Conservation (phyloP, 495 filamentous ascomycete genomes). For the Aspergillus egyptiacus region DNA sequence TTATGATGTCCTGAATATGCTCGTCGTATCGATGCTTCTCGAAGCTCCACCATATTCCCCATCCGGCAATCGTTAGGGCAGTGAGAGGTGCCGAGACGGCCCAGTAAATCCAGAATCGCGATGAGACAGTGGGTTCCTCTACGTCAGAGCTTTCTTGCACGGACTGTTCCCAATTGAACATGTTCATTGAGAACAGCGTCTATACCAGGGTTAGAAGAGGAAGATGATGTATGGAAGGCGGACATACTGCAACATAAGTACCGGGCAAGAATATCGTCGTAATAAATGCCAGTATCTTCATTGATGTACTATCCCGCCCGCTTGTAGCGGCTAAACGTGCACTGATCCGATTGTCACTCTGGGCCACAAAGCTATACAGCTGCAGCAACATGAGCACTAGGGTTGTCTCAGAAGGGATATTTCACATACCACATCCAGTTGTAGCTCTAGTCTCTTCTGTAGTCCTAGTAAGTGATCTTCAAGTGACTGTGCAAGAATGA, state of each 20-base stretch:
- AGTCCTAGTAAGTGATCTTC: not conserved
- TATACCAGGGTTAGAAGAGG: not conserved
- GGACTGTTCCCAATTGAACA: conserved; percentile 3
- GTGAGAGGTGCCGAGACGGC: not conserved
- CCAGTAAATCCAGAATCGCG: conserved; percentile 3
- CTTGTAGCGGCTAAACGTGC: not conserved
- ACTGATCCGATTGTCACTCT: conserved; percentile 2
- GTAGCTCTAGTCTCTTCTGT: not conserved
- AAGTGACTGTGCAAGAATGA: not conserved
- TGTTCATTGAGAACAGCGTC: conserved; percentile 3
- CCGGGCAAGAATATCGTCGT: not conserved
- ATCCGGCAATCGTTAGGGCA: not conserved
- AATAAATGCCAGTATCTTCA: conserved; percentile 5
- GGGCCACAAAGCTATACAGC: conserved; percentile 2
- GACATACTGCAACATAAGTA: not conserved
- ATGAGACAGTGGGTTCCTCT: not conserved
- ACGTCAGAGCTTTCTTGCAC: not conserved
- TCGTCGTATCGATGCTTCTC: conserved; percentile 3
- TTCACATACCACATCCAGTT: conserved; percentile 1
- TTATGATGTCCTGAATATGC: not conserved
- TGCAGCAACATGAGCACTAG: not conserved
- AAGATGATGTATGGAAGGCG: not conserved
- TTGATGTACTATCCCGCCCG: conserved; percentile 1
- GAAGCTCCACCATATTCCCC: conserved; percentile 5
- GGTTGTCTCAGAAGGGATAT: not conserved